Conservation (phyloP, 2,329 filamentous ascomycete genomes). For the Didymella pomorum region DNA sequence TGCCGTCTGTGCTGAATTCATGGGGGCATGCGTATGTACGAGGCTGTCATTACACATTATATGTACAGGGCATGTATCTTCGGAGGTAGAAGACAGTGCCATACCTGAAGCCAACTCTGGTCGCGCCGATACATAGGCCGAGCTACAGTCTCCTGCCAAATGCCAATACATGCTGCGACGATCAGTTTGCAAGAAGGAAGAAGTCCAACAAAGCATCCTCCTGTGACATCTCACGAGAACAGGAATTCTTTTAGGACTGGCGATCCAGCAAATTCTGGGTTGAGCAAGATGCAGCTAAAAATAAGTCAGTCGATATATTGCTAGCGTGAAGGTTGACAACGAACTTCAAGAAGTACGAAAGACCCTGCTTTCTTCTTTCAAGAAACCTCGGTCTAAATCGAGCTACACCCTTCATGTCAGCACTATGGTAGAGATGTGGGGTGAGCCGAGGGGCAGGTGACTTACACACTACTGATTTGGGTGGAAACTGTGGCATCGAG, state of each 20-base stretch:
- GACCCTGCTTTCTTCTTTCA: slow-evolving; percentile 79
- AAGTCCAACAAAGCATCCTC: slow-evolving; percentile 3
- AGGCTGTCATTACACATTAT: slow-evolving; percentile 9
- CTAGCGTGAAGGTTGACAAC: slow-evolving; percentile 29
- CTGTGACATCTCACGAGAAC: slow-evolving; percentile 60
- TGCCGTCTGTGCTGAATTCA: background rate
- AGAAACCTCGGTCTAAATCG: slow-evolving; percentile 83
- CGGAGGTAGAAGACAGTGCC: background rate
- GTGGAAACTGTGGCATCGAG: slow-evolving; percentile 88
- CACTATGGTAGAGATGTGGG: slow-evolving; percentile 27
- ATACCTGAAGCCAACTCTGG: background rate
- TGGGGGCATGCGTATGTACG: background rate
- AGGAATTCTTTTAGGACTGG: slow-evolving; percentile 91
- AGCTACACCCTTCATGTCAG: slow-evolving; percentile 50
- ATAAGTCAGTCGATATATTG: slow-evolving; percentile 35
- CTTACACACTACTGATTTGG: slow-evolving; percentile 88
- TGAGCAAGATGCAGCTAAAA: slow-evolving; percentile 82
- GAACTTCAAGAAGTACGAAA: slow-evolving; percentile 94
- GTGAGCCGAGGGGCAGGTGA: slow-evolving; percentile 25
- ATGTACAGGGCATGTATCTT: slow-evolving; percentile 4
- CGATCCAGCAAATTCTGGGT: slow-evolving; percentile 93
- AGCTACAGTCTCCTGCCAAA: background rate
- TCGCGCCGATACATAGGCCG: background rate
- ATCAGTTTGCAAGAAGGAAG: slow-evolving; percentile 2
- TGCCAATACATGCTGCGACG: background rate